phyloP scores from a whole-genome alignment of 1,284 basidiomycete genomes.

The Taiwanofungus camphoratus region DNA sequence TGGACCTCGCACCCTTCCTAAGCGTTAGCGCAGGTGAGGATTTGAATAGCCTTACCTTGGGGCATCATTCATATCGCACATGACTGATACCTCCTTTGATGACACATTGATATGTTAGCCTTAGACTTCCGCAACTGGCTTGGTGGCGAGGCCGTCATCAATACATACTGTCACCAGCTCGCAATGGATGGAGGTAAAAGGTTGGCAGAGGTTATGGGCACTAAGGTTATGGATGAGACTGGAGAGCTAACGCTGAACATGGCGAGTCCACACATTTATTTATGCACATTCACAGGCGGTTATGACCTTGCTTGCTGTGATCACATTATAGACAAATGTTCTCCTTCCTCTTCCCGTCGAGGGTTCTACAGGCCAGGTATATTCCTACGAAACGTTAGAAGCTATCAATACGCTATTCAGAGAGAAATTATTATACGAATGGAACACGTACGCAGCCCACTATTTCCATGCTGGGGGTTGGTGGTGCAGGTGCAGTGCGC shows the following conservation, averaged over 20 bases:
- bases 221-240: constrained; percentile 53
- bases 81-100: constrained; percentile 4
- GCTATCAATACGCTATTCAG: constrained; percentile 32
- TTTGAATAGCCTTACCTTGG: too few species aligned
- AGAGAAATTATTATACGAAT: constrained; percentile 34
- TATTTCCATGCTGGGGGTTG: constrained; percentile 58
- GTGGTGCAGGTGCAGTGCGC: constrained; percentile 69
- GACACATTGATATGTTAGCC: constrained; percentile 34
- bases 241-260: constrained; percentile 67
- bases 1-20: constrained; percentile 50
- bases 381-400: constrained; percentile 13
- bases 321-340: constrained; percentile 32
- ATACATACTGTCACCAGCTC: constrained; percentile 69
- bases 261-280: constrained; percentile 39
- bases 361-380: constrained; percentile 12
- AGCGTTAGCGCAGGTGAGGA: constrained; percentile 50
- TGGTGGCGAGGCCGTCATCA: constrained; percentile 80
- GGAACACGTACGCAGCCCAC: constrained; percentile 38
- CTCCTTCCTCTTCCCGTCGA: constrained; percentile 24
- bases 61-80: too few species aligned
- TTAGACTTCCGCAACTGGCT: constrained; percentile 75
- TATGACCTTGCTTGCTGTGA: background rate
- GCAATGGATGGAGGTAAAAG: constrained; percentile 68
- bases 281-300: too few species aligned
- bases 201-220: constrained; percentile 62